Conservation (phyloP, 2,329 filamentous ascomycete species). For the Xylaria sp. region DNA sequence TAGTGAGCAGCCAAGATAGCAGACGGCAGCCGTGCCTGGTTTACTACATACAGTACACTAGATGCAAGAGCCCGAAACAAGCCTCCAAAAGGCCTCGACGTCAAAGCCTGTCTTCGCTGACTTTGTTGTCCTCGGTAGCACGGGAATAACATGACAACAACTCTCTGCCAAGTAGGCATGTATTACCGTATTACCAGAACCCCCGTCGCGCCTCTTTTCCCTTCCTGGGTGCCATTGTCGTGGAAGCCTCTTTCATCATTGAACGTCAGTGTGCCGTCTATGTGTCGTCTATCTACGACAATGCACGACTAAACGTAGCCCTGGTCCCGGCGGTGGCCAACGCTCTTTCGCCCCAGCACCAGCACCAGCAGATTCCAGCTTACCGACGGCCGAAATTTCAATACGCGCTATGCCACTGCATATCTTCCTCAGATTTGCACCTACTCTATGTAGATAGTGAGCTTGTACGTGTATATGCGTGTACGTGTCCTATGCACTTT, state of each 20-base stretch:
- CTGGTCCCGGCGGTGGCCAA: background rate
- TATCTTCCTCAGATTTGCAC: background rate
- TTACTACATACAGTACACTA: background rate
- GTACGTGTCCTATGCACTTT: conserved; percentile 15
- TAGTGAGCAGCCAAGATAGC: background rate
- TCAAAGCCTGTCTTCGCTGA: background rate
- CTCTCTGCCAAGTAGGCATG: background rate
- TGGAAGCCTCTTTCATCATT: conserved; percentile 31
- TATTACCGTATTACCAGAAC: background rate
- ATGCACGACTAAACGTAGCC: too few species aligned
- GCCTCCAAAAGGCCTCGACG: background rate
- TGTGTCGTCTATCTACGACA: too few species aligned
- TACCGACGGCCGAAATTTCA: background rate
- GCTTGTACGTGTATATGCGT: background rate
- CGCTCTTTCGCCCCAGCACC: too few species aligned
- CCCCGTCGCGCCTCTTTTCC: too few species aligned
- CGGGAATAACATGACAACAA: conserved; percentile 6
- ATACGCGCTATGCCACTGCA: conserved; percentile 9
- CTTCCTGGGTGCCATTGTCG: background rate
- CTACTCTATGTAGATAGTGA: conserved; percentile 19
- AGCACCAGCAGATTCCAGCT: too few species aligned
- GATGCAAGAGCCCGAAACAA: conserved; percentile 2
- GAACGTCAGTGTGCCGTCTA: conserved; percentile 8
- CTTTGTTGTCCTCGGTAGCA: background rate
- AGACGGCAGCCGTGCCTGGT: background rate